phyloP scores from a whole-genome alignment of 306 rosid species.

The Hippophae tibetana region DNA sequence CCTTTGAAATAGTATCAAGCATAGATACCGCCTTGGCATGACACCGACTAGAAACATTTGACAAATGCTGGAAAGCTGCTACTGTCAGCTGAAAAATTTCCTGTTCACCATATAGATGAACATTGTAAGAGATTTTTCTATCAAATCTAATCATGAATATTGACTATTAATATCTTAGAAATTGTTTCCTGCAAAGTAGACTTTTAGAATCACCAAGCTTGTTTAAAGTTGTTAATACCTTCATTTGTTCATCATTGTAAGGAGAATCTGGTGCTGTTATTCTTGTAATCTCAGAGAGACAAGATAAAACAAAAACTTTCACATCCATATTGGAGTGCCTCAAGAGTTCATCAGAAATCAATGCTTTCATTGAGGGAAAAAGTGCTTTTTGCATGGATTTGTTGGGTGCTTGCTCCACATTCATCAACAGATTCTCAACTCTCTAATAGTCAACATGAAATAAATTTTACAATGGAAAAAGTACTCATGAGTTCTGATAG shows the following conservation, averaged over 20 bases:
- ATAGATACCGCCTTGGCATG: conserved; percentile 43
- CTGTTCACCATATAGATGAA: conserved; percentile 33
- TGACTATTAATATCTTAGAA: neutral
- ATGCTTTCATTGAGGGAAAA: conserved; percentile 45
- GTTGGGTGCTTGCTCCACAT: conserved; percentile 50
- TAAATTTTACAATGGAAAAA: neutral
- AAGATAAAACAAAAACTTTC: conserved; percentile 42
- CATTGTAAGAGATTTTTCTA: conserved; percentile 9
- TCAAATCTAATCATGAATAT: neutral
- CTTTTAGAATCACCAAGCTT: conserved; percentile 7
- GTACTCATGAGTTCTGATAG: neutral
- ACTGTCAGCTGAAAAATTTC: conserved; percentile 56
- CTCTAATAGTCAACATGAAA: conserved; percentile 32
- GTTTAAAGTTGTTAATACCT: conserved; percentile 35
- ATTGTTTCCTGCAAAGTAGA: conserved; percentile 2
- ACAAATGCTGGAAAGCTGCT: conserved; percentile 46
- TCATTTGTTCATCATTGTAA: conserved; percentile 57
- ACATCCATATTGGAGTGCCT: conserved; percentile 42
- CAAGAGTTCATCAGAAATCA: conserved; percentile 41
- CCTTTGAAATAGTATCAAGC: conserved; percentile 38
- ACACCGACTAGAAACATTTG: conserved; percentile 35
- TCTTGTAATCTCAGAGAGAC: conserved; percentile 58
- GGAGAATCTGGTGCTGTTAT: conserved; percentile 79
- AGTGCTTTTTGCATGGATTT: conserved; percentile 44
- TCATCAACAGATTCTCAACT: conserved; percentile 37